Conservation (phyloP, 192 early-diverging fungal species). For the Coemansia guatemalensis region DNA sequence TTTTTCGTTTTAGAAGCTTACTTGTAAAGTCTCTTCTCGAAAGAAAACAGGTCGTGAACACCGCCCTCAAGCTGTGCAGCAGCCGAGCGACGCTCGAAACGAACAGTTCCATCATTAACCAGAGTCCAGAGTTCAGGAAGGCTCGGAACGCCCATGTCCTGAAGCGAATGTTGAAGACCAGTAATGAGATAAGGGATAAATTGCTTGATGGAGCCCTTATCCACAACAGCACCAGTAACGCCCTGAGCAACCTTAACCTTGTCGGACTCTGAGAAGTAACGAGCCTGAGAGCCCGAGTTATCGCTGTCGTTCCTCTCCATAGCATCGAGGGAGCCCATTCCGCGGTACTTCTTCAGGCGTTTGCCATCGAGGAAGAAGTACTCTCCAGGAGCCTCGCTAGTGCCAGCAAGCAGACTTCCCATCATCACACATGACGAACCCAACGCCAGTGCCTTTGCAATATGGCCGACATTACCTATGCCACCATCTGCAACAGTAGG, state of each 20-base stretch:
- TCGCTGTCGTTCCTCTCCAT: slow-evolving; percentile 69
- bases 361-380: slow-evolving; percentile 99
- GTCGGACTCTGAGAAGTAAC: slow-evolving; percentile 98
- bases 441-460: slow-evolving; percentile 92
- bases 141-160: slow-evolving; percentile 88
- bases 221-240: slow-evolving; percentile 94
- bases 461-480: slow-evolving; percentile 95
- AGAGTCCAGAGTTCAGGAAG: slow-evolving; percentile 67
- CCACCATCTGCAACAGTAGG: slow-evolving; percentile 98
- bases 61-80: slow-evolving; percentile 96
- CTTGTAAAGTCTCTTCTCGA: slow-evolving; percentile 75
- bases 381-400: slow-evolving; percentile 93
- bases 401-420: slow-evolving; percentile 95
- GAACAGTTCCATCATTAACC: slow-evolving; percentile 70
- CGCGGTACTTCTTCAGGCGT: slow-evolving; percentile 97
- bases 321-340: slow-evolving; percentile 98
- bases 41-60: slow-evolving; percentile 87
- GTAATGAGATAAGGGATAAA: slow-evolving; percentile 89
- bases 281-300: slow-evolving; percentile 78
- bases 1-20: no score
- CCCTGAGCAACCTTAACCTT: slow-evolving; percentile 98
- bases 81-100: slow-evolving; percentile 93
- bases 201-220: slow-evolving; percentile 94
- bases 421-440: slow-evolving; percentile 99
- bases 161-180: slow-evolving; percentile 94